A percentile compares a stretch with the other conserved stretches of the same genome.
Evolutionary conservation across 2,329 filamentous ascomycete species (phyloP).

Genomic region (Eurotiales sp.): DNA sequence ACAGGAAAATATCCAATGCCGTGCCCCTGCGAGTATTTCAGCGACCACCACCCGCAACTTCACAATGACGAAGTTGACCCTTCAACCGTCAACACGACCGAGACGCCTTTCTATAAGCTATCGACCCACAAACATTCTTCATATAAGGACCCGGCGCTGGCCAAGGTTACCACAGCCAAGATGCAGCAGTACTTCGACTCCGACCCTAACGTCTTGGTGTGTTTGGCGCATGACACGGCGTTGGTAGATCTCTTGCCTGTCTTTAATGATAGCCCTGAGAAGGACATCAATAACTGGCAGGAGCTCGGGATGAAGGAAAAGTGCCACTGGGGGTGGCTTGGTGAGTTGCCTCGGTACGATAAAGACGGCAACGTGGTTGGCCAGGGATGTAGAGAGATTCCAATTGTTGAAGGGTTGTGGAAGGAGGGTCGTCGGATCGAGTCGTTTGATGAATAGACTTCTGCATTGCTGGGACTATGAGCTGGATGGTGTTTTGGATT

Average conservation of each 20-base stretch:
- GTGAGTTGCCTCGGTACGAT: not conserved
- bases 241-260: not conserved
- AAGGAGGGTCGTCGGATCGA: not conserved
- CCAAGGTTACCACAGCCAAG: not conserved
- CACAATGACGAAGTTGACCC: constrained; percentile 3
- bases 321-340: not conserved
- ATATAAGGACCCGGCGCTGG: not conserved
- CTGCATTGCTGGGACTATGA: not conserved
- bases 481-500: not conserved
- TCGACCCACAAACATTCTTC: not conserved
- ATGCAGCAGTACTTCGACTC: not conserved
- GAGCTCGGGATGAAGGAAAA: constrained; percentile 1
- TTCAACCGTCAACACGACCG: not conserved
- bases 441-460: not conserved
- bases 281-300: constrained; percentile 1
- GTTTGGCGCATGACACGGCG: not conserved
- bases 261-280: not conserved
- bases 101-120: not conserved
- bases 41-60: constrained; percentile 7
- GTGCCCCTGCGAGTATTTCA: constrained; percentile 6
- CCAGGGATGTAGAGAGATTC: not conserved
- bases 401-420: constrained; percentile 1
- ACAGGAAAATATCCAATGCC: constrained; percentile 4
- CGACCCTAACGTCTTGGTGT: not conserved
- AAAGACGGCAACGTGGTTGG: not conserved